Base-by-base conservation (phyloP, 768 basidiomycete genomes). In the Termitomyces bulborhizus region DNA sequence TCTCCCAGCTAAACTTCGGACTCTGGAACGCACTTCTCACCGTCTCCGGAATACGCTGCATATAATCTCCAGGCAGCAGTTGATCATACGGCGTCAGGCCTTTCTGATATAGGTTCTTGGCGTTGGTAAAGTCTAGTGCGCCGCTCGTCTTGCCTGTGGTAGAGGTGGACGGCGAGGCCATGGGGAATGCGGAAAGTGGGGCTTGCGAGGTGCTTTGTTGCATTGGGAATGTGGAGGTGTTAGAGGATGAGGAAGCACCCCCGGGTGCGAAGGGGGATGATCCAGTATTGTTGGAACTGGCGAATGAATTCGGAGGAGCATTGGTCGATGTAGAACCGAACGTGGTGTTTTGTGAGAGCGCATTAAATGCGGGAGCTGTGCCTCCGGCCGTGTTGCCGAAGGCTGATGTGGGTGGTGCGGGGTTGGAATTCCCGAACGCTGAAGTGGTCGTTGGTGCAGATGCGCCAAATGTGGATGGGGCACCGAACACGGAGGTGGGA, bases 1-100 rank as follows among this genome's bases (percentile, higher is more conserved):
- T 77, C 46, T 65, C 84, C 81, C 81, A 86, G 62, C 82, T 82
- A 61, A 90, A 91, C 68, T 69, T 81, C 52, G 72, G 69, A 18
- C 68, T 68, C 58, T 71, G 63, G 62, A 89, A 90, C 40, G 83
- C 83, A 6, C 78, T 76, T 61, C 74, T 65, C 51, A 73, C 79
- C 5, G 62, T 63, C 46, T 71, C 63, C 2, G 89, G 86, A 26
- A 90, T 60, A 18, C 79, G 65, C 49, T 79, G 69, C 36, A 72
- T 56, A 66, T 90, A 91, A 60, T 84, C 76, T n/a, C 62, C 59
- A 6, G 86, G 87, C 32, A 90, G 71, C 26, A 77, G 63, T 32
- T 54, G 61, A 55, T 83, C 82, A 61, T 86, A 88, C 54, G 79
- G 78, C 57, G 82, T 79, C 39, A 72, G 57, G 6, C 75, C 79